A percentile compares a stretch with the other conserved stretches of the same genome.
phyloP scores from a whole-genome alignment of 1,284 basidiomycete genomes.

The Sutorius eximius region DNA sequence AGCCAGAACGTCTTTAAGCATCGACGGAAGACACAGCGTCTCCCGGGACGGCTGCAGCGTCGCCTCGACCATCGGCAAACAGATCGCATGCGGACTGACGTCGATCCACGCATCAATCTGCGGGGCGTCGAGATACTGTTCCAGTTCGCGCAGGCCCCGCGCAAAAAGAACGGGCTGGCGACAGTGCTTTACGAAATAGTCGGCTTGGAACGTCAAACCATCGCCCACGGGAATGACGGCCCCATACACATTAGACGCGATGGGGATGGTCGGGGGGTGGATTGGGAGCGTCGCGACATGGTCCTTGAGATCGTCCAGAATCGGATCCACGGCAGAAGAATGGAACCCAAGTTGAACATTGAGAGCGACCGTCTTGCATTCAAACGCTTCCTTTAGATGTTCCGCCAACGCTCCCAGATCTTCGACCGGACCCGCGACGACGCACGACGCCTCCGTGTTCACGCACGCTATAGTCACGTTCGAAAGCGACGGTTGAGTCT shows the following conservation, averaged over 20 bases:
- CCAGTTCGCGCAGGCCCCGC: constrained; percentile 45
- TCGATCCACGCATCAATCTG: constrained; percentile 58
- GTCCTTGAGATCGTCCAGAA: constrained; percentile 47
- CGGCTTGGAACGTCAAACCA: constrained; percentile 43
- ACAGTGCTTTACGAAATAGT: constrained; percentile 62
- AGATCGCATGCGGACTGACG: constrained; percentile 60
- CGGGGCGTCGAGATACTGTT: constrained; percentile 29
- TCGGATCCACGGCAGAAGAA: constrained; percentile 57
- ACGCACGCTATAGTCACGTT: constrained; percentile 56
- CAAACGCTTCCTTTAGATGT: constrained; percentile 38
- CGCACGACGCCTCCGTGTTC: constrained; percentile 57
- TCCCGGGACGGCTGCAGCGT: constrained; percentile 37
- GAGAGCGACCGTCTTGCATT: constrained; percentile 45
- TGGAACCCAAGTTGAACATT: constrained; percentile 64
- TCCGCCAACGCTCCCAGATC: constrained; percentile 45
- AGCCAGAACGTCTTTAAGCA: constrained; percentile 46
- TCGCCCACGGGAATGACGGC: constrained; percentile 54
- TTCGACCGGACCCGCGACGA: constrained; percentile 53
- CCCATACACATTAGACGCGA: constrained; percentile 61
- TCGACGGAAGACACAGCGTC: constrained; percentile 45
- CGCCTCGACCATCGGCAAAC: constrained; percentile 54
- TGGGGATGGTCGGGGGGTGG: constrained; percentile 50
- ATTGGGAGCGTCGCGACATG: constrained; percentile 41
- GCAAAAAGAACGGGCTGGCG: constrained; percentile 59
- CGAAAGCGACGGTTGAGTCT: constrained; percentile 34